These are phyloP conservation scores for Xylaria sp. DNA, from an alignment of 2,329 filamentous ascomycete genomes.

Conservation along the genomic window DNA sequence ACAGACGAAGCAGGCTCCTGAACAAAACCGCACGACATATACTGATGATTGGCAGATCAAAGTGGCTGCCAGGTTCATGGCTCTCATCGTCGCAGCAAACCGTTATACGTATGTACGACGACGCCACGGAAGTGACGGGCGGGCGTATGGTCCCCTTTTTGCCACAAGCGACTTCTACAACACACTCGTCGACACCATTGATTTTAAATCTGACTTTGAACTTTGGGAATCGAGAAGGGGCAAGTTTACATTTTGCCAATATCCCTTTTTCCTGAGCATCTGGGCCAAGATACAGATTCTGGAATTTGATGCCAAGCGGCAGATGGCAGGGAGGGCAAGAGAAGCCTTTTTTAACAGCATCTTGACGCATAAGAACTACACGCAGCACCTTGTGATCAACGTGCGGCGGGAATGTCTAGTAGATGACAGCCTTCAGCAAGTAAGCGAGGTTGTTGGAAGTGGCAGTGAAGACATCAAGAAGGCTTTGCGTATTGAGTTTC, in stretches of 20 bases:
- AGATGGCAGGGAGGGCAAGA: slow-evolving; percentile 89
- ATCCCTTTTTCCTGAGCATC: slow-evolving; percentile 90
- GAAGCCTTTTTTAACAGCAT: slow-evolving; percentile 94
- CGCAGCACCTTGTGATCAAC: slow-evolving; percentile 80
- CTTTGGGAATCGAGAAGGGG: slow-evolving; percentile 80
- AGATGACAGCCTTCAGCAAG: slow-evolving; percentile 85
- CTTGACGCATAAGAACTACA: slow-evolving; percentile 76
- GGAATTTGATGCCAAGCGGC: slow-evolving; percentile 85
- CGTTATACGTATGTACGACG: slow-evolving; percentile 60
- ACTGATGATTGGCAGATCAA: slow-evolving; percentile 90
- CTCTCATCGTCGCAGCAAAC: slow-evolving; percentile 85
- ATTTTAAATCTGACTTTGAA: slow-evolving; percentile 87
- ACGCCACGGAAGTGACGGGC: slow-evolving; percentile 51
- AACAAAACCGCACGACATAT: slow-evolving; percentile 67
- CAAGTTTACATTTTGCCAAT: slow-evolving; percentile 90
- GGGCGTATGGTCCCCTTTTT: slow-evolving; percentile 72
- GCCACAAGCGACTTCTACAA: slow-evolving; percentile 90
- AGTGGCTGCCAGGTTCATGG: slow-evolving; percentile 82
- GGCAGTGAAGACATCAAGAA: slow-evolving; percentile 91
- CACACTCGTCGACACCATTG: slow-evolving; percentile 84
- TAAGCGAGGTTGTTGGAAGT: slow-evolving; percentile 85
- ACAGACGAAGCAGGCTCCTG: slow-evolving; percentile 64
- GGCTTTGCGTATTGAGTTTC: slow-evolving; percentile 84
- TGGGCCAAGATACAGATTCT: slow-evolving; percentile 92
- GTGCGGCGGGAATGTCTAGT: slow-evolving; percentile 87